Conservation (phyloP, 202 grass and related monocot species). For the Cymbopogon flexuosus region DNA sequence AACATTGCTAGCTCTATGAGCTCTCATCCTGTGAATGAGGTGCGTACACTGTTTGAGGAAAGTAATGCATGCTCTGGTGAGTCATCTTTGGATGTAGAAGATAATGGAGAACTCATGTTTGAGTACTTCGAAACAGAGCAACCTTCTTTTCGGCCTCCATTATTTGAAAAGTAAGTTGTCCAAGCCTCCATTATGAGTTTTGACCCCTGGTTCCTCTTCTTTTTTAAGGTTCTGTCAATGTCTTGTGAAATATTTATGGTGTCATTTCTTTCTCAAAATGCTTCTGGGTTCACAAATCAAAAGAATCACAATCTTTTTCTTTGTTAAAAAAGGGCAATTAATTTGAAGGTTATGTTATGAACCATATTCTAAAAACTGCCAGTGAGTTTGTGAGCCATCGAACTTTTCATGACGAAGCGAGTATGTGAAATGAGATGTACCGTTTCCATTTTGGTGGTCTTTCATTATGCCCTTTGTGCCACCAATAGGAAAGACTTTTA, state of each 20-base stretch:
- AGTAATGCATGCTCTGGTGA: neutral
- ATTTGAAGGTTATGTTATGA: conserved; percentile 14
- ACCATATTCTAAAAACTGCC: neutral
- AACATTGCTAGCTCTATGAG: conserved; percentile 14
- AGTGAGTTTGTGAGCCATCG: neutral
- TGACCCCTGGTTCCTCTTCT: neutral
- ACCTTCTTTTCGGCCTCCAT: conserved; percentile 48
- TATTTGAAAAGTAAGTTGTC: conserved; percentile 59
- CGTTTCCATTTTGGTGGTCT: conserved; percentile 17
- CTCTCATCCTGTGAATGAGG: conserved; percentile 15
- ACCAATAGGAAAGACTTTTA: neutral
- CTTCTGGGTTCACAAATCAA: neutral
- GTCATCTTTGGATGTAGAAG: neutral
- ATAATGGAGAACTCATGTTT: conserved; percentile 42
- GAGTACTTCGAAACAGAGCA: conserved; percentile 65
- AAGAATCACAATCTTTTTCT: neutral
- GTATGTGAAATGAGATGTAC: conserved; percentile 12
- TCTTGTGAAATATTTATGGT: conserved; percentile 21
- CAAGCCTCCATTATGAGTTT: neutral
- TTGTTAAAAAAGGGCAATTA: conserved; percentile 8
- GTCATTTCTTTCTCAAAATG: neutral
- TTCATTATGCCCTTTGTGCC: conserved; percentile 11
- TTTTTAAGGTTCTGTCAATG: neutral
- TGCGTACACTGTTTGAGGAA: conserved; percentile 23
- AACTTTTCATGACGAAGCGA: neutral